Percentiles rank a stretch among this genome's conserved stretches.
Conservation (phyloP, 2,329 filamentous ascomycete genomes). For the Cladorrhinum sp. region DNA sequence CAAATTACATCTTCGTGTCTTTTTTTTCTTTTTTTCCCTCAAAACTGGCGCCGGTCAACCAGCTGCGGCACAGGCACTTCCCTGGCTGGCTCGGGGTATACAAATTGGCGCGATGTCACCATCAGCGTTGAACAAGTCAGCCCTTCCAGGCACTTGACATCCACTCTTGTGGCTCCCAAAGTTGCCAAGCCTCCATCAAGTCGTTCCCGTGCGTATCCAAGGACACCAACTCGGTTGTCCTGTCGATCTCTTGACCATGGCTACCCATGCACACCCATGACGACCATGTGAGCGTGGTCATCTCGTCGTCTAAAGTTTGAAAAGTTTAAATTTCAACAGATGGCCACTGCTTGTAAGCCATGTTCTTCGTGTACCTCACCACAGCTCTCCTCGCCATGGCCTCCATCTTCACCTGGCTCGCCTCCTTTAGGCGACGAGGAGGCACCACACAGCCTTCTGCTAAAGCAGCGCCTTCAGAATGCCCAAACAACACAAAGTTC, state of each 20-base stretch:
- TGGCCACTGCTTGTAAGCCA: neutral
- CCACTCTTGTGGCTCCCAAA: neutral
- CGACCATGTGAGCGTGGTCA: neutral
- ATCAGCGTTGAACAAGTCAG: neutral
- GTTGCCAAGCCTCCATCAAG: neutral
- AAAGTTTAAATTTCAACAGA: neutral
- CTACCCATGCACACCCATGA: neutral
- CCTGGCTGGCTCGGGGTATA: neutral
- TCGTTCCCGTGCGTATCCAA: neutral
- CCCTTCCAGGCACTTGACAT: neutral
- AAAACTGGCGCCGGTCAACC: neutral
- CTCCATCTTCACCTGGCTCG: neutral
- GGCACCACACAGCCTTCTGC: neutral
- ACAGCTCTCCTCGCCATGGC: neutral
- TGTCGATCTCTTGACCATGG: neutral
- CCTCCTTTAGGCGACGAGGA: neutral
- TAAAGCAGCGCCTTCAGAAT: neutral
- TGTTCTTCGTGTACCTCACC: neutral
- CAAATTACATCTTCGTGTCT: too few species aligned
- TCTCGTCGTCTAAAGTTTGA: neutral
- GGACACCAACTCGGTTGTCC: neutral
- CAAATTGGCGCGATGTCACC: neutral
- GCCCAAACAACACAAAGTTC: conserved; percentile 43
- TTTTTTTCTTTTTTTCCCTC: too few species aligned
- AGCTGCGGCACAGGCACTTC: neutral